phyloP scores from a whole-genome alignment of 306 rosid species.

The Parietaria judaica region DNA sequence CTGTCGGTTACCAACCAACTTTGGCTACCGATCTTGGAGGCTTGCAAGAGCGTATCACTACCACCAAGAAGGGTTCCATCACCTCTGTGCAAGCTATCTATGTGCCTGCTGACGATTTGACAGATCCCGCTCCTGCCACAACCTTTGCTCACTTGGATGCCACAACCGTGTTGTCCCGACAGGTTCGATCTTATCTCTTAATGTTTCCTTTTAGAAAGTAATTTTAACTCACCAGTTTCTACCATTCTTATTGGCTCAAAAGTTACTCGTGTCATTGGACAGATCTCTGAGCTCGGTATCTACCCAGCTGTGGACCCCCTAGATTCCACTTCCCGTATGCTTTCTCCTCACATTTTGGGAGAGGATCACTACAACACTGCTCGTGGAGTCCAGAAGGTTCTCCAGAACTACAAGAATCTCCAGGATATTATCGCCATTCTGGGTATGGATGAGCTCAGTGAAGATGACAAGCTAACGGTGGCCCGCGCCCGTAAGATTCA shows the following conservation, averaged over 20 bases:
- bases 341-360: constrained; percentile 95
- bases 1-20: constrained; percentile 98
- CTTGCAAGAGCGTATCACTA: constrained; percentile 97
- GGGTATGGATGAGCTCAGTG: constrained; percentile 99
- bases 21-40: constrained; percentile 98
- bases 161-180: constrained; percentile 91
- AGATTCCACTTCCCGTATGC: constrained; percentile 99
- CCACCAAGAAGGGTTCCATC: constrained; percentile 97
- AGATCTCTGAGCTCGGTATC: constrained; percentile 98
- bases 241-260: neutral
- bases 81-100: constrained; percentile 99
- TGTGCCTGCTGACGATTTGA: constrained; percentile 99
- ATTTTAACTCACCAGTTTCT: too few relatives aligned
- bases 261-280: constrained; percentile 7
- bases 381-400: constrained; percentile 95
- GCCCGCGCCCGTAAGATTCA: constrained; percentile 94
- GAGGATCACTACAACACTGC: constrained; percentile 87
- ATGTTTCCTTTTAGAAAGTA: too few relatives aligned
- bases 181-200: constrained; percentile 42
- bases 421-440: constrained; percentile 98
- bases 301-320: constrained; percentile 96
- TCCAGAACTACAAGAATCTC: constrained; percentile 95
- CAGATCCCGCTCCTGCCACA: constrained; percentile 99
- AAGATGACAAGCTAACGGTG: constrained; percentile 92
- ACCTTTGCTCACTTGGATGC: constrained; percentile 99